Percentiles rank a stretch among this genome's conserved stretches.
phyloP scores from a whole-genome alignment of 1,284 basidiomycete genomes.

The Melampsora occidentalis region DNA sequence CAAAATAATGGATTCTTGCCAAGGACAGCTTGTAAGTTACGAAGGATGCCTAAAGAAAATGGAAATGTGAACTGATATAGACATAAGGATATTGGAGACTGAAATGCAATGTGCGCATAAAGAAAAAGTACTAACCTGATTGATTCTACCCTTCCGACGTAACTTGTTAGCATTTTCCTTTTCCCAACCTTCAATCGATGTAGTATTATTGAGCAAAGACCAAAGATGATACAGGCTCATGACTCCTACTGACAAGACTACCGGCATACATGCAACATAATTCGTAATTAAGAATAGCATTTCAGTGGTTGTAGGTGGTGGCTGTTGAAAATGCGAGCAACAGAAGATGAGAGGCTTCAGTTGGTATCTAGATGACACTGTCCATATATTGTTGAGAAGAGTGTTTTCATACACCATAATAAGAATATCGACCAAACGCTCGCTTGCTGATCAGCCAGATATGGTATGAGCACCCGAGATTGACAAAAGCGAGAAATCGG shows the following conservation, averaged over 20 bases:
- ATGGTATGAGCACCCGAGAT: constrained; percentile 43
- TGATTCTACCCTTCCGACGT: constrained; percentile 37
- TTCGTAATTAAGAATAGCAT: constrained; percentile 39
- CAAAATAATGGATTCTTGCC: constrained; percentile 47
- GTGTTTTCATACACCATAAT: not conserved
- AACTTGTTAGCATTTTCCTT: constrained; percentile 38
- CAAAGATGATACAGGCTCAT: constrained; percentile 43
- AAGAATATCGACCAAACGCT: not conserved
- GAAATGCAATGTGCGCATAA: no score
- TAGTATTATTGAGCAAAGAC: constrained; percentile 37
- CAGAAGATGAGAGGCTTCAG: not conserved
- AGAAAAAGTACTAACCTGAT: constrained; percentile 17
- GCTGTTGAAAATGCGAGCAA: constrained; percentile 6
- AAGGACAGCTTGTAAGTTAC: constrained; percentile 48
- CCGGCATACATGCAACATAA: constrained; percentile 43
- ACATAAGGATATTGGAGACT: constrained; percentile 16
- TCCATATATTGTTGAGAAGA: not conserved
- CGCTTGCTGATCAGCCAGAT: constrained; percentile 43
- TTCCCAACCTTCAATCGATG: constrained; percentile 45
- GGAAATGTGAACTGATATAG: constrained; percentile 49
- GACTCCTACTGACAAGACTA: constrained; percentile 41
- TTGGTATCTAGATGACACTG: not conserved
- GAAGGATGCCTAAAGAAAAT: constrained; percentile 48
- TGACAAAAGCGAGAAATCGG: constrained; percentile 33
- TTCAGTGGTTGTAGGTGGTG: constrained; percentile 30